Evolutionary conservation across 1,139 yeast genomes (phyloP), one percentile per base, ranked within the genome.

Genomic region (Zygosaccharomyces pseudobailii): DNA sequence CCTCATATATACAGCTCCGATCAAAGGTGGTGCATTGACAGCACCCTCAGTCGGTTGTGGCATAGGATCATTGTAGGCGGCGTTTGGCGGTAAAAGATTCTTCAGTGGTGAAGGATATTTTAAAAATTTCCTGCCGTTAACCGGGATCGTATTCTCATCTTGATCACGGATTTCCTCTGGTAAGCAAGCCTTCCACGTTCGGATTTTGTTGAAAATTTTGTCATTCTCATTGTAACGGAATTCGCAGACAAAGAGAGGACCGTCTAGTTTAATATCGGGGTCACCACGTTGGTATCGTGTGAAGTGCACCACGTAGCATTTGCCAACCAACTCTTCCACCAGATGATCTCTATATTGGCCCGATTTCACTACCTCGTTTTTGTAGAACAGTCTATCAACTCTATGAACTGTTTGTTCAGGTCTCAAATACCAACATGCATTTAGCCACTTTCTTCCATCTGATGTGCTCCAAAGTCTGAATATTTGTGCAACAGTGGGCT

Each of bases 161-260:
- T 80, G 76, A 53, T 86, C 90, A 61, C 97, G 80, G 35, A 90
- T 87, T 64, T 90, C 98, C 67, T 92, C 98, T 0, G 98, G 98
- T 55, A 92, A 76, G 71, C 98, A 92, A 3, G 97, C 97, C 67
- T 88, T 92, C 98, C 98, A 92, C 1, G 98, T 92, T 63, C 97
- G 80, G 60, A 92, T 92, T 64, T 94, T 84, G 70, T 92, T 92
- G 73, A 92, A 92, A 23, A 84, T 84, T 64, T 87, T 88, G 60
- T 87, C 95, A 49, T 79, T 77, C 64, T 90, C 97, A 63, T 92
- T 92, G 70, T 90, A 92, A 61, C 98, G 81, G 66, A 82, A 87
- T 68, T 92, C 98, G 71, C 98, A 92, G 56, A 94, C 85, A 67
- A 89, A 92, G 66, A 95, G 79, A 4, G 95, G 92, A 20, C 94